phyloP scores from a whole-genome alignment of 2,329 filamentous ascomycete genomes.

The Arachnopeziza araneosa region DNA sequence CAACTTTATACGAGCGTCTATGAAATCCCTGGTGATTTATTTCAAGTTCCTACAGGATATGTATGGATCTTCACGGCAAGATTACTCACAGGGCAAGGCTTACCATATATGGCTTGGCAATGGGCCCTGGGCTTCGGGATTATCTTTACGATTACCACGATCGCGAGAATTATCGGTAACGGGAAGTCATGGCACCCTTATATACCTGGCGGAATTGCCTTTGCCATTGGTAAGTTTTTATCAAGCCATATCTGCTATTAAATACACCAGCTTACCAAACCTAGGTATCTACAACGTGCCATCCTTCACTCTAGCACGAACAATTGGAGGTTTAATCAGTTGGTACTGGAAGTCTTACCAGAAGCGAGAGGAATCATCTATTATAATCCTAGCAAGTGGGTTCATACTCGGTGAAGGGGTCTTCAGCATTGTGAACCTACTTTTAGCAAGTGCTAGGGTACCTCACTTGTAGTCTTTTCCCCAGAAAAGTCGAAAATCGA shows the following conservation, averaged over 20 bases:
- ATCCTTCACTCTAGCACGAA: conserved; percentile 86
- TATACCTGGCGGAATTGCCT: conserved; percentile 89
- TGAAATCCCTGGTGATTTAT: conserved; percentile 78
- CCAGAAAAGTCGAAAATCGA: background rate
- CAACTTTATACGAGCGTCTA: conserved; percentile 88
- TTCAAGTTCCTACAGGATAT: conserved; percentile 90
- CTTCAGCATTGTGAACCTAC: conserved; percentile 82
- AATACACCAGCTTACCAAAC: background rate
- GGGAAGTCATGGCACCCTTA: conserved; percentile 63
- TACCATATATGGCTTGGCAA: conserved; percentile 77
- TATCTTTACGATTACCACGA: conserved; percentile 68
- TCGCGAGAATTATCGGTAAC: conserved; percentile 53
- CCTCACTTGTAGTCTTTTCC: conserved; percentile 55
- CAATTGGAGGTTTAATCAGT: conserved; percentile 69
- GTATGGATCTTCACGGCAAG: conserved; percentile 97
- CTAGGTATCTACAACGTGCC: conserved; percentile 95
- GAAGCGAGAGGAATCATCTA: conserved; percentile 58
- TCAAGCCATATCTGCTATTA: background rate
- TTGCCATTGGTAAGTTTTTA: conserved; percentile 68
- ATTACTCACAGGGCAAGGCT: conserved; percentile 82
- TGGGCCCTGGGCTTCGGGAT: conserved; percentile 71
- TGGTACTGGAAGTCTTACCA: conserved; percentile 68
- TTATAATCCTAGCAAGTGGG: conserved; percentile 86
- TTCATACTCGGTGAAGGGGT: conserved; percentile 91
- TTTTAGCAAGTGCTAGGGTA: conserved; percentile 70